Evolutionary conservation across 345 rosid genomes (phyloP), one percentile per base, ranked within the genome.

Genomic region (Heritiera littoralis): DNA sequence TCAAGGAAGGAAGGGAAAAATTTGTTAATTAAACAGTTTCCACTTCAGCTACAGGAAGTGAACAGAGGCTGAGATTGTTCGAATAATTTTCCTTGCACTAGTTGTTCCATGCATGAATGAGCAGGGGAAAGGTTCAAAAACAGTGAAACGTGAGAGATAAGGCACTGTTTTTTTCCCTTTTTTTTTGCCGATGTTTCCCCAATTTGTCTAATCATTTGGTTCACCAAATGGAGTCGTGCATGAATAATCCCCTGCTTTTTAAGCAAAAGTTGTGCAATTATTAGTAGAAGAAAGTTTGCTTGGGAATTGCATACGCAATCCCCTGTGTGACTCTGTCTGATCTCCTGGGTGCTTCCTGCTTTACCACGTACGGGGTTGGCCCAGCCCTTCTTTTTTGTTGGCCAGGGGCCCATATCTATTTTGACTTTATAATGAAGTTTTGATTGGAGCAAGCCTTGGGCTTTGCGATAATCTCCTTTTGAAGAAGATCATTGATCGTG

Each of bases 161-260:
- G 49, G 76, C 64, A 73, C 64, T 73, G 30, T 38, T 5, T 9
- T n/a, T 14, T 28, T 12, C 32, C 28, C 46, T 0, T 54, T 4
- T 14, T 14, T 54, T 76, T 63, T 30, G 65, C 77, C 77, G 77
- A 73, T 73, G 65, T 76, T 76, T 63, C 23, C 68, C 61, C 45
- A 63, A 76, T 41, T 48, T 76, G 68, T 76, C 78, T 60, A 70
- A 75, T 59, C 78, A 61, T 61, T 45, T 75, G 68, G 67, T 40
- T 45, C 78, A 75, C 78, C 59, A 75, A 60, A 46, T 61, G 8
- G 59, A 28, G 46, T 48, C 78, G 78, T 75, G 78, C 78, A 60
- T 63, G 56, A 63, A 48, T 48, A 63, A 45, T 13, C 12, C 28
- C 14, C 28, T 8, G 56, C 43, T 45, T 23, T 71, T 75, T 5